Base-by-base conservation (phyloP, 139 green algal species). In the Chlamydomonas asymmetrica region DNA sequence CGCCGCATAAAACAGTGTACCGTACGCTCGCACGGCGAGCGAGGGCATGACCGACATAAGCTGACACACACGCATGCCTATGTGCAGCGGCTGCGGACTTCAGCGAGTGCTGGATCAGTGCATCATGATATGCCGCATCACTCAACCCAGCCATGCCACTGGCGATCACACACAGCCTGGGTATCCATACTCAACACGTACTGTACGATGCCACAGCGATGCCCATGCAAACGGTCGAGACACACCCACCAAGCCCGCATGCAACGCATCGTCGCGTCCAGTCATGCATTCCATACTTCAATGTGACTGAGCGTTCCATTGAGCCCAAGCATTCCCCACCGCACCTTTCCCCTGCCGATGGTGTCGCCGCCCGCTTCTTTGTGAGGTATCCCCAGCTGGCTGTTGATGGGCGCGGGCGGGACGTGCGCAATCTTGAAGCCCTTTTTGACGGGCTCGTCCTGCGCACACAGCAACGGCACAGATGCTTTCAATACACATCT, bases 361-460 rank as follows among this genome's bases (percentile, higher is more conserved):
- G 40, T 9, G 34, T 9, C 7, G 38, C 10, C 4, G 32, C 20
- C 22, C 34, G 68, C 54, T 52, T 75, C 68, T 2, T 29, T 57
- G 71, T 71, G 79, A 29, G 78, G 71, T 13, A 31, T 1, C 6
- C 41, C 41, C 27, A 69, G 34, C 27, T 79, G 49, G 37, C 80
- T 76, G 69, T 60, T 84, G 56, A 77, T 49, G 23, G 81, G 84
- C 16, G 76, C 31, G 3, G 71, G 80, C 0, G 80, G 66, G 16
- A 73, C 77, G 23, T 84, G 69, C 2, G 78, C 68, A 1, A 84
- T 62, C 50, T 76, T 81, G 69, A 91, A 76, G 37, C 73, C 83
- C 48, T 84, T 78, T 52, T 90, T 90, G 13, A 71, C 23, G 16
- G 79, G 82, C 16, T 74, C 50, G 22, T 73, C 79, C 50, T 85